Evolutionary conservation across 306 rosid species (phyloP).

Genomic region (Dalbergia oliveri): DNA sequence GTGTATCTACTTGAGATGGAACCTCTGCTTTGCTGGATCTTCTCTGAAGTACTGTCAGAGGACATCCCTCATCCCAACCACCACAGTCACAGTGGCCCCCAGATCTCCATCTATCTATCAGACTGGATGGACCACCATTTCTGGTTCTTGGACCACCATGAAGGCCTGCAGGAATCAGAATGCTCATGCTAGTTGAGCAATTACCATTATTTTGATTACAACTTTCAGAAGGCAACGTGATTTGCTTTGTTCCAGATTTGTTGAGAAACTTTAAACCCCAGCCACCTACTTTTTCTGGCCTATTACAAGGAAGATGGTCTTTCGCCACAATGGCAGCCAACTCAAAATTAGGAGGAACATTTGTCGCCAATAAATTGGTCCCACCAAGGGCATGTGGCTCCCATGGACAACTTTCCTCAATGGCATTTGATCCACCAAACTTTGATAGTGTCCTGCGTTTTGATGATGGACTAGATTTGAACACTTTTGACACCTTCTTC

Average conservation of each 20-base stretch:
- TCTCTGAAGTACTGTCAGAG: constrained; percentile 76
- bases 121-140: constrained; percentile 85
- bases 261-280: constrained; percentile 97
- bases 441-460: constrained; percentile 66
- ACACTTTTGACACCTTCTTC: constrained; percentile 70
- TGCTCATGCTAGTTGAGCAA: constrained; percentile 71
- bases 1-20: constrained; percentile 52
- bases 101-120: constrained; percentile 90
- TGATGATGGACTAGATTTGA: constrained; percentile 63
- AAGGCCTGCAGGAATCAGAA: constrained; percentile 87
- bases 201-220: constrained; percentile 54
- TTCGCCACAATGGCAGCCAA: constrained; percentile 82
- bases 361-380: constrained; percentile 49
- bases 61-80: constrained; percentile 99
- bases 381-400: constrained; percentile 55
- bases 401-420: constrained; percentile 57
- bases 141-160: constrained; percentile 90
- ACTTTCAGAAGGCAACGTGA: constrained; percentile 48
- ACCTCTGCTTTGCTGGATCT: constrained; percentile 52
- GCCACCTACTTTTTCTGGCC: constrained; percentile 70
- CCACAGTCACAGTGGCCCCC: constrained; percentile 94
- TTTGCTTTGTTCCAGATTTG: constrained; percentile 62
- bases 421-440: constrained; percentile 51
- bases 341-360: constrained; percentile 80
- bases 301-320: constrained; percentile 64